phyloP scores from a whole-genome alignment of 805 yeast genomes.

The Kuraishia hungarica region DNA sequence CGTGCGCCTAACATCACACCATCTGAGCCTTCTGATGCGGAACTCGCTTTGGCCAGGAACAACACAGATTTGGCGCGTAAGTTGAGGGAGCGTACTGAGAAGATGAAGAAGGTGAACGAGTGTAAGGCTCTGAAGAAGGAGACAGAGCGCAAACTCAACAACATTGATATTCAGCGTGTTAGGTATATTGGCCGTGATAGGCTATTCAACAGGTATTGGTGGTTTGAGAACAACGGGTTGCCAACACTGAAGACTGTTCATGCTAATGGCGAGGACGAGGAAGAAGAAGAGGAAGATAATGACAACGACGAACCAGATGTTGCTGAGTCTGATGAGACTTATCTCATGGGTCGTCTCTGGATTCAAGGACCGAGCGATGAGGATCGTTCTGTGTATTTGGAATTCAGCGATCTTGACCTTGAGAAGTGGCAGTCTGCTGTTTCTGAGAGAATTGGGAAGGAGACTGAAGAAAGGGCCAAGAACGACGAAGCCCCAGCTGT shows the following conservation, averaged over 20 bases:
- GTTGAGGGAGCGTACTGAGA: conserved; percentile 35
- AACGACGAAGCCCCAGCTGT: background rate
- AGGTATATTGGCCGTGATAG: conserved; percentile 76
- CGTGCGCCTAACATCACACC: conserved; percentile 17
- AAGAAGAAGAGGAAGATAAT: conserved; percentile 22
- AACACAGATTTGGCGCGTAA: conserved; percentile 34
- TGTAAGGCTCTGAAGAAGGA: conserved; percentile 38
- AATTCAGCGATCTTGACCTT: conserved; percentile 29
- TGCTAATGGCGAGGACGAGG: conserved; percentile 13
- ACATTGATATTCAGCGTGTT: conserved; percentile 71
- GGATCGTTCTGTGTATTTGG: conserved; percentile 24
- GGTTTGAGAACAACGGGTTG: conserved; percentile 85
- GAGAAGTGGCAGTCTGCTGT: conserved; percentile 15
- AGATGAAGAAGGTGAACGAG: conserved; percentile 31
- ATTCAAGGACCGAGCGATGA: conserved; percentile 75
- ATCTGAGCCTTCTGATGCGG: conserved; percentile 23
- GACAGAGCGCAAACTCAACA: conserved; percentile 54
- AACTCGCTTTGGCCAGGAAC: conserved; percentile 27
- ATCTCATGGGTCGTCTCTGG: conserved; percentile 80
- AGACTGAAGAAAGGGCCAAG: background rate
- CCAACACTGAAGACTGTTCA: conserved; percentile 29
- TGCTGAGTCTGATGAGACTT: conserved; percentile 37
- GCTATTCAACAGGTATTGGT: conserved; percentile 84
- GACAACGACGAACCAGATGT: conserved; percentile 37
- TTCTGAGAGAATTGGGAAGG: background rate